These are phyloP conservation scores for Yamadazyma spencermartinsiae DNA, from an alignment of 1,139 yeast genomes.

Conservation along the genomic window DNA sequence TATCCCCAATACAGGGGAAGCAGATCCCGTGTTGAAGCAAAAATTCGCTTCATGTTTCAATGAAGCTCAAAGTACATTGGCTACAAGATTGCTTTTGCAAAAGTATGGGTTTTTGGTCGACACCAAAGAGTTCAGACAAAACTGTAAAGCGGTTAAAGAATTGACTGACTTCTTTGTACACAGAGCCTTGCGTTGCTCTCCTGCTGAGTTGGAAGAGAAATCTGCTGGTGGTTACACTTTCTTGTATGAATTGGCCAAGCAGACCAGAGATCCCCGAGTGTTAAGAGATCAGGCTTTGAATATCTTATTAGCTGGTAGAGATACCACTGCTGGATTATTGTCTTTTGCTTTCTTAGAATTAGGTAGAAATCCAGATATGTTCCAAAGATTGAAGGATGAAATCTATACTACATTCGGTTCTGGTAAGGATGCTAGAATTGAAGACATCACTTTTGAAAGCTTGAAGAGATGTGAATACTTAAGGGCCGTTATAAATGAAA, in stretches of 20 bases:
- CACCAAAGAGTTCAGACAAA: slow-evolving; percentile 5
- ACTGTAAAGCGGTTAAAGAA: slow-evolving; percentile 10
- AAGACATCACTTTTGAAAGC: slow-evolving; percentile 42
- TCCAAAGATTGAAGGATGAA: slow-evolving; percentile 32
- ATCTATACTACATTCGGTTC: slow-evolving; percentile 31
- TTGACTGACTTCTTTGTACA: slow-evolving; percentile 23
- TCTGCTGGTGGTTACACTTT: slow-evolving; percentile 37
- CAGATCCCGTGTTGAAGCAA: slow-evolving; percentile 16
- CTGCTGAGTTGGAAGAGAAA: slow-evolving; percentile 35
- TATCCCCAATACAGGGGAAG: slow-evolving; percentile 20
- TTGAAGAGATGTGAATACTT: slow-evolving; percentile 49
- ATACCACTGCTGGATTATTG: slow-evolving; percentile 45
- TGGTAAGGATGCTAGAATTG: slow-evolving; percentile 24
- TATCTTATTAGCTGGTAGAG: slow-evolving; percentile 46
- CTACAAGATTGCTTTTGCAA: slow-evolving; percentile 28
- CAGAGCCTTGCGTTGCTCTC: slow-evolving; percentile 18
- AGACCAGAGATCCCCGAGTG: slow-evolving; percentile 39
- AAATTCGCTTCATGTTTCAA: slow-evolving; percentile 23
- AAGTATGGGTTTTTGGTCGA: slow-evolving; percentile 24
- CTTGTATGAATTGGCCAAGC: slow-evolving; percentile 43
- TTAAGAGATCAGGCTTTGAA: slow-evolving; percentile 45
- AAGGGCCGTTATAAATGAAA: slow-evolving; percentile 46
- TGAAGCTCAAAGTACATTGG: slow-evolving; percentile 25
- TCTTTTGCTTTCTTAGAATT: slow-evolving; percentile 40
- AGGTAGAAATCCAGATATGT: slow-evolving; percentile 38